Conservation (phyloP, 2,329 filamentous ascomycete species). For the Paecilomyces formosus region DNA sequence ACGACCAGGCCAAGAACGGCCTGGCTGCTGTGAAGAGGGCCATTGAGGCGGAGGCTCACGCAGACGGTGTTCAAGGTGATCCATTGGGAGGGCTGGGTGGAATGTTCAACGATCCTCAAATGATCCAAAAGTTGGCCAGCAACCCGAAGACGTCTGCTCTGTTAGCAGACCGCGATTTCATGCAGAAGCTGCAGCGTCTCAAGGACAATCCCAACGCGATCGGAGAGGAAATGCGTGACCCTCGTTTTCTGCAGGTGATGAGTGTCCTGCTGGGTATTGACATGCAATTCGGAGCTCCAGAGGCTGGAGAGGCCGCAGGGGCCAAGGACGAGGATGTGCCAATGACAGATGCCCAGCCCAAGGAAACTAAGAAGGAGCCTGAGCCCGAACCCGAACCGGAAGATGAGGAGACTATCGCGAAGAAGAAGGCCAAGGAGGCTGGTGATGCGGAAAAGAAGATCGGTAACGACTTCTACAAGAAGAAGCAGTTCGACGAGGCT, state of each 20-base stretch:
- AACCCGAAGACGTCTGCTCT: constrained; percentile 88
- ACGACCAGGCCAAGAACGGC: constrained; percentile 87
- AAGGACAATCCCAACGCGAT: constrained; percentile 73
- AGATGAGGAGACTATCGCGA: constrained; percentile 75
- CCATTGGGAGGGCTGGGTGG: constrained; percentile 70
- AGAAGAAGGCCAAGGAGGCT: constrained; percentile 84
- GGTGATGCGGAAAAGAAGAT: constrained; percentile 92
- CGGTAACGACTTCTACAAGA: constrained; percentile 96
- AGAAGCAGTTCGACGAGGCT: constrained; percentile 89
- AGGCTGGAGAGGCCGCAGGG: constrained; percentile 35
- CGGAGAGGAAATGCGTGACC: constrained; percentile 77
- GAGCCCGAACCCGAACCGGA: constrained; percentile 60
- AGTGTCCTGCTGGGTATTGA: constrained; percentile 90
- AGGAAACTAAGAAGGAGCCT: constrained; percentile 50
- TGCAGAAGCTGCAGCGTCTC: constrained; percentile 78
- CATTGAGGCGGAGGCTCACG: constrained; percentile 67
- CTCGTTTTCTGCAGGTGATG: constrained; percentile 87
- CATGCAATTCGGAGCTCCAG: constrained; percentile 61
- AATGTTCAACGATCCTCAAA: constrained; percentile 89
- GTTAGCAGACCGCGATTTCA: constrained; percentile 78
- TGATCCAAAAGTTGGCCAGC: constrained; percentile 80
- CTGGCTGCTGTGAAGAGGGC: constrained; percentile 78
- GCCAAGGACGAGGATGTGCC: constrained; percentile 60
- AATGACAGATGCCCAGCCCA: constrained; percentile 64
- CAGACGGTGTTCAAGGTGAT: constrained; percentile 55